These are phyloP conservation scores for Ophioceras dolichostomum DNA, from an alignment of 2,329 filamentous ascomycete genomes.

Conservation along the genomic window DNA sequence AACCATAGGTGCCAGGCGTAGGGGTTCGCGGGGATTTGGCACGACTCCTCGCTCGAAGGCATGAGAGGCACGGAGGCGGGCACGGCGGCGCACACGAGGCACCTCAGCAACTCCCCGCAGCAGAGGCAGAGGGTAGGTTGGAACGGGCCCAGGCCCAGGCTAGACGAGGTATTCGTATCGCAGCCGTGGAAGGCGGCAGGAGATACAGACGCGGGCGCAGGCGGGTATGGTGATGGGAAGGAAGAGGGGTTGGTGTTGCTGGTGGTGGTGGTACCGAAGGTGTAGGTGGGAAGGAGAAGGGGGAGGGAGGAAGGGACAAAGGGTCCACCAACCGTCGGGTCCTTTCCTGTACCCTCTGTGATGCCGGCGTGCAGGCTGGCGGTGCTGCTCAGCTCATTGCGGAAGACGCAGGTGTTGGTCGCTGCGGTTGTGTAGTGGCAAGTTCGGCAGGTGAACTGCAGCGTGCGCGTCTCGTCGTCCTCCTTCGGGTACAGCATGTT, in stretches of 20 bases:
- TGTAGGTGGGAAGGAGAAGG: constrained; percentile 6
- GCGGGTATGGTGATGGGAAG: constrained; percentile 3
- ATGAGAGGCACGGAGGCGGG: no score
- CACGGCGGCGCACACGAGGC: no score
- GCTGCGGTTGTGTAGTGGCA: constrained; percentile 87
- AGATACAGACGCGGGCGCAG: constrained; percentile 1
- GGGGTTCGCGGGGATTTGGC: no score
- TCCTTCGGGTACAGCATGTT: constrained; percentile 98
- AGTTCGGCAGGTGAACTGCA: constrained; percentile 93
- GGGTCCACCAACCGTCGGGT: constrained; percentile 85
- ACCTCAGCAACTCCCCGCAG: no score
- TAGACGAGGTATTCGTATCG: no score
- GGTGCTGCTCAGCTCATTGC: constrained; percentile 83
- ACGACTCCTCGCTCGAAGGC: no score
- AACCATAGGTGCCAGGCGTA: no score
- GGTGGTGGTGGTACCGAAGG: constrained; percentile 2
- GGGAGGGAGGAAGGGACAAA: constrained; percentile 19
- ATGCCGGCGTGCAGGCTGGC: constrained; percentile 94
- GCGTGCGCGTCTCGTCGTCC: constrained; percentile 68
- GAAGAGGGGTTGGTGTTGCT: constrained; percentile 3
- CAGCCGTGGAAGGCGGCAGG: no score
- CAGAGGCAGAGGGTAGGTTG: no score
- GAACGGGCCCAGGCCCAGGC: no score
- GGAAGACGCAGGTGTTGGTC: constrained; percentile 82
- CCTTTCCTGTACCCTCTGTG: constrained; percentile 90